These are phyloP conservation scores for Plantago major DNA, from an alignment of 257 asterid species.

Conservation along the genomic window DNA sequence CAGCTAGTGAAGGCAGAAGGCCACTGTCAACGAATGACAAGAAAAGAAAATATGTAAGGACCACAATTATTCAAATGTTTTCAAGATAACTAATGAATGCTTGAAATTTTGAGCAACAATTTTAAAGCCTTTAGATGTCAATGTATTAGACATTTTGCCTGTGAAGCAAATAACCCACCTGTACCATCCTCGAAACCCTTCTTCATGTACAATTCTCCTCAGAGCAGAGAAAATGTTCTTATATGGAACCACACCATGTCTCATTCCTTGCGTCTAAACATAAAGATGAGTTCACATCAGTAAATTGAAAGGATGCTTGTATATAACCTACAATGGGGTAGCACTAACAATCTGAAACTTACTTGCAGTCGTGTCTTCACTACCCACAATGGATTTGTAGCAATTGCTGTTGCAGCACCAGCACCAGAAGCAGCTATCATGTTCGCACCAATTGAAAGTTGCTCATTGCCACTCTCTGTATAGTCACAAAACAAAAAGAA, in stretches of 20 bases:
- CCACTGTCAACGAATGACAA: constrained; percentile 59
- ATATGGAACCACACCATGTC: constrained; percentile 90
- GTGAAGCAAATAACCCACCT: constrained; percentile 47
- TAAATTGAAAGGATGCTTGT: neutral
- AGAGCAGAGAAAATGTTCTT: constrained; percentile 67
- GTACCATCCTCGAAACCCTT: constrained; percentile 96
- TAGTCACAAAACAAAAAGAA: neutral
- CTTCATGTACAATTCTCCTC: constrained; percentile 84
- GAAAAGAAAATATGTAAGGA: neutral
- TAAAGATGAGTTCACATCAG: constrained; percentile 20
- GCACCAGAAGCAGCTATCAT: constrained; percentile 94
- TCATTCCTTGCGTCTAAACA: constrained; percentile 89
- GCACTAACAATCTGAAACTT: constrained; percentile 20
- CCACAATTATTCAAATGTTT: neutral
- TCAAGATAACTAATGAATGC: too few species aligned
- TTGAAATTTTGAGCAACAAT: too few species aligned
- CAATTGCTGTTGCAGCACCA: constrained; percentile 80
- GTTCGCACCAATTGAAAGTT: constrained; percentile 66
- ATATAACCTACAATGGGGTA: too few species aligned
- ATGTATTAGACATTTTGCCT: neutral
- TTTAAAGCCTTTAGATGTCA: too few species aligned
- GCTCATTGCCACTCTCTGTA: constrained; percentile 56
- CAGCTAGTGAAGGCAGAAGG: constrained; percentile 91
- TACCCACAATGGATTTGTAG: constrained; percentile 91
- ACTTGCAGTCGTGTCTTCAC: constrained; percentile 94